Evolutionary conservation across 805 yeast genomes (phyloP).

Genomic region (Cyberlindnera xishuangbannaensis): DNA sequence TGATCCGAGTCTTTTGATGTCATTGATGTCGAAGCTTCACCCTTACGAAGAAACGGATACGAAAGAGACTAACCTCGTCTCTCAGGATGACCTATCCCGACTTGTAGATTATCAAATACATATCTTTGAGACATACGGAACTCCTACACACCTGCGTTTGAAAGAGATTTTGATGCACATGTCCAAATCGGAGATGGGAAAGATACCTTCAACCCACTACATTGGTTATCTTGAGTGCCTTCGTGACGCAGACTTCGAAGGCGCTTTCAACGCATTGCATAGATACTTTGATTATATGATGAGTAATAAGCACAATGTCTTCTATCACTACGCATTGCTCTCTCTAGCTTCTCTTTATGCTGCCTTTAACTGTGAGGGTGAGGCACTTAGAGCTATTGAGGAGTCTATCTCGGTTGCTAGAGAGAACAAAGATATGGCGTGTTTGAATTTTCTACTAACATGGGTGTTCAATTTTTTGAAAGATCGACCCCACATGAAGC

Average conservation of each 20-base stretch:
- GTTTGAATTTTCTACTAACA: slow-evolving; percentile 64
- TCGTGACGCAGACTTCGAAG: slow-evolving; percentile 52
- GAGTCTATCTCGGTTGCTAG: slow-evolving; percentile 87
- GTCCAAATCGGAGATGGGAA: slow-evolving; percentile 40
- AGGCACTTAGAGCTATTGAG: slow-evolving; percentile 71
- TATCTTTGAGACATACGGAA: slow-evolving; percentile 45
- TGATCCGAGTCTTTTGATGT: slow-evolving; percentile 18
- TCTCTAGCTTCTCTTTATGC: slow-evolving; percentile 70
- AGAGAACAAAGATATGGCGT: slow-evolving; percentile 70
- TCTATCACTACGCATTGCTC: slow-evolving; percentile 73
- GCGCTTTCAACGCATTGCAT: slow-evolving; percentile 48
- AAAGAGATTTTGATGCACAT: slow-evolving; percentile 37
- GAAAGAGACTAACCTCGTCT: slow-evolving; percentile 31
- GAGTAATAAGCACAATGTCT: slow-evolving; percentile 54
- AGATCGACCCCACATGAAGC: slow-evolving; percentile 54
- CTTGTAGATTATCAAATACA: slow-evolving; percentile 49
- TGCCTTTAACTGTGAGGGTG: slow-evolving; percentile 51
- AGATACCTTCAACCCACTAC: slow-evolving; percentile 46
- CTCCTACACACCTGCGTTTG: slow-evolving; percentile 41
- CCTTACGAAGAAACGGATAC: slow-evolving; percentile 3
- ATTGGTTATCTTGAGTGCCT: slow-evolving; percentile 56
- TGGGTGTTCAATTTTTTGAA: slow-evolving; percentile 71
- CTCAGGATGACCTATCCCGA: slow-evolving; percentile 45
- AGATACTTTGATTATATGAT: slow-evolving; percentile 73
- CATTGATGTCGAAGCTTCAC: slow-evolving; percentile 6